Base-by-base conservation (phyloP, 1,139 yeast species). In the Yamadazyma spencermartinsiae region DNA sequence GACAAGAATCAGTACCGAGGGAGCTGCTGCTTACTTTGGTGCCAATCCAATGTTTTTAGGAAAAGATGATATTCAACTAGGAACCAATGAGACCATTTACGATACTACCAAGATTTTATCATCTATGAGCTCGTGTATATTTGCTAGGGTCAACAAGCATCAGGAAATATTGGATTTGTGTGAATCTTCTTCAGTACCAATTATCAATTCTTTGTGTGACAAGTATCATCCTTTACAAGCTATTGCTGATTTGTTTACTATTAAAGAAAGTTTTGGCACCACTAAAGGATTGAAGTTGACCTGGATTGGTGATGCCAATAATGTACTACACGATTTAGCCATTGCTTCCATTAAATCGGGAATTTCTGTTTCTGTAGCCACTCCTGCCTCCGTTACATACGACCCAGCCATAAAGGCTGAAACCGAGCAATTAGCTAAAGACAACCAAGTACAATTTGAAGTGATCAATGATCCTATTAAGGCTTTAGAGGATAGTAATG, bases 41-140 rank as follows among this genome's bases (percentile, higher is more conserved):
- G 98, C 94, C 6, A 94, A 83, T 50, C 96, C 98, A 11, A 86
- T 92, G 95, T 92, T 92, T 56, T 73, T 92, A 49, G 98, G 98
- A 38, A 87, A 85, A 54, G 97, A 90, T 51, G 98, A 92, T 55
- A 92, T 92, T 55, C 98, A 92, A 65, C 72, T 92, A 42, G 98
- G 98, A 50, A 92, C 88, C 33, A 92, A 92, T 58, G 98, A 92
- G 68, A 77, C 94, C 0, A 65, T 87, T 44, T 83, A 86, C 53
- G 98, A 92, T 61, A 84, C 97, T 1, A 76, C 96, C 17, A 80
- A 78, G 50, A 96, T 92, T 29, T 79, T 92, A 8, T 86, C 96
- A 13, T 89, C 97, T 2, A 92, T 92, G 98, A 86, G 95, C 1
- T 82, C 96, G 12, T 85, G 96, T 52, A 81, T 92, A 11, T 90